Evolutionary conservation across 805 yeast species (phyloP).

Genomic region (Wickerhamiella galacta): DNA sequence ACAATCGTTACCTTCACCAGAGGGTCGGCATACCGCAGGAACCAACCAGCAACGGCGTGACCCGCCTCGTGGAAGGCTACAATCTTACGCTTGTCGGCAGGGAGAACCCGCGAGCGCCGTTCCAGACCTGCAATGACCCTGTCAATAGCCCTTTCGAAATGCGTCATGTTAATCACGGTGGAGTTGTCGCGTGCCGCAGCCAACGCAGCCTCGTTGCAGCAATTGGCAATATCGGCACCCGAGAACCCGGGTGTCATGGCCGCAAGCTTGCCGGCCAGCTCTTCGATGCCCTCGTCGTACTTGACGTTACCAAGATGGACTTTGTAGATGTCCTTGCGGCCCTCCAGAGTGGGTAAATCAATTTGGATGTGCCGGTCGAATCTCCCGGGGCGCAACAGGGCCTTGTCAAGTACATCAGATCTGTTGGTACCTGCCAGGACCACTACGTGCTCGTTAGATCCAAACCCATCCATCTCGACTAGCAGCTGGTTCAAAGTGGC

Average conservation of each 20-base stretch:
- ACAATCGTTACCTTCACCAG: constrained; percentile 82
- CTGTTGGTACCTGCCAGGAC: constrained; percentile 92
- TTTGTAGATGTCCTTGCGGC: constrained; percentile 69
- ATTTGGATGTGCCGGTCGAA: constrained; percentile 79
- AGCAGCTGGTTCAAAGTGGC: constrained; percentile 79
- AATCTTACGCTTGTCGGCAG: constrained; percentile 63
- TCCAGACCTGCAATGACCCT: constrained; percentile 91
- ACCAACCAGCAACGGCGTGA: constrained; percentile 95
- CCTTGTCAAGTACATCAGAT: constrained; percentile 79
- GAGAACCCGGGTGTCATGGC: constrained; percentile 91
- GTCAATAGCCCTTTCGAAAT: constrained; percentile 86
- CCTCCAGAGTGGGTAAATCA: constrained; percentile 78
- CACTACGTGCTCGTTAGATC: constrained; percentile 74
- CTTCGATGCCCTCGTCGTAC: constrained; percentile 31
- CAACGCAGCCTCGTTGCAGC: constrained; percentile 86
- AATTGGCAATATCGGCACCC: constrained; percentile 92
- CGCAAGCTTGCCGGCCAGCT: constrained; percentile 67
- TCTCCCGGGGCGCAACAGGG: constrained; percentile 85
- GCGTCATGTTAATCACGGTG: constrained; percentile 40
- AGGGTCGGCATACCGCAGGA: constrained; percentile 73
- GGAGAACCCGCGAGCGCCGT: constrained; percentile 61
- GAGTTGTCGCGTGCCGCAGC: constrained; percentile 75
- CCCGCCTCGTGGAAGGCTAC: constrained; percentile 97
- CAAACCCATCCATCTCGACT: constrained; percentile 94
- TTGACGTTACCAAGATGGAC: constrained; percentile 59